A percentile compares a stretch with the other conserved stretches of the same genome.
These are phyloP conservation scores for Orbilia blumenaviensis DNA, from an alignment of 2,329 filamentous ascomycete genomes.

Conservation along the genomic window DNA sequence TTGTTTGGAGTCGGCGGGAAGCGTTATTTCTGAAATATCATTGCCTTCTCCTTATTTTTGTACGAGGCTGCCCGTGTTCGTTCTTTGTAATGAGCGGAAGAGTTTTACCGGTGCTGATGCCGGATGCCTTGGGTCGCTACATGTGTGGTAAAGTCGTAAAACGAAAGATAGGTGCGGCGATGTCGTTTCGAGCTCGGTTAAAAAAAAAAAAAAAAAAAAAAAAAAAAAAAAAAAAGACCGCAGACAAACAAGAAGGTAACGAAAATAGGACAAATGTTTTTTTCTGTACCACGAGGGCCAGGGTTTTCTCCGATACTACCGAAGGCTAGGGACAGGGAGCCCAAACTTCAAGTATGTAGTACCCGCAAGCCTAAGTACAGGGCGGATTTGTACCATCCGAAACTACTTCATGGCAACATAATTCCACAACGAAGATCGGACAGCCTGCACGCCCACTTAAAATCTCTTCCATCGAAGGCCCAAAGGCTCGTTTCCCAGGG, in stretches of 20 bases:
- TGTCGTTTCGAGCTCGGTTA: neutral
- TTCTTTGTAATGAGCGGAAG: neutral
- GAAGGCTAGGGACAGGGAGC: neutral
- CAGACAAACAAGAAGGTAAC: neutral
- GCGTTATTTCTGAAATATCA: neutral
- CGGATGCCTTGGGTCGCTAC: conserved; percentile 34
- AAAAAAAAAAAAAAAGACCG: neutral
- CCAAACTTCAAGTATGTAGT: neutral
- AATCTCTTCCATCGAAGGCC: neutral
- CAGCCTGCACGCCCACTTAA: no score
- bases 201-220: conserved; percentile 26
- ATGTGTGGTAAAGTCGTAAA: conserved; percentile 6
- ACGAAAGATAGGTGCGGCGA: neutral
- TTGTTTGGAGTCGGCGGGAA: neutral
- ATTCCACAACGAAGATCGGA: no score
- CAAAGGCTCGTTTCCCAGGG: neutral
- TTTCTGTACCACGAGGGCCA: neutral
- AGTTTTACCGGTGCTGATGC: conserved; percentile 23
- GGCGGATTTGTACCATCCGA: no score
- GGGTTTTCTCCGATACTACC: neutral
- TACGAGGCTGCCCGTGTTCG: neutral
- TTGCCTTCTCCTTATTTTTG: neutral
- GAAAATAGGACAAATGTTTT: no score
- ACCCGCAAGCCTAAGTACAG: no score
- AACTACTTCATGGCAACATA: no score